Evolutionary conservation across 192 early-diverging fungal species (phyloP), one percentile per base, ranked within the genome.

Genomic region (Coemansia sp.): DNA sequence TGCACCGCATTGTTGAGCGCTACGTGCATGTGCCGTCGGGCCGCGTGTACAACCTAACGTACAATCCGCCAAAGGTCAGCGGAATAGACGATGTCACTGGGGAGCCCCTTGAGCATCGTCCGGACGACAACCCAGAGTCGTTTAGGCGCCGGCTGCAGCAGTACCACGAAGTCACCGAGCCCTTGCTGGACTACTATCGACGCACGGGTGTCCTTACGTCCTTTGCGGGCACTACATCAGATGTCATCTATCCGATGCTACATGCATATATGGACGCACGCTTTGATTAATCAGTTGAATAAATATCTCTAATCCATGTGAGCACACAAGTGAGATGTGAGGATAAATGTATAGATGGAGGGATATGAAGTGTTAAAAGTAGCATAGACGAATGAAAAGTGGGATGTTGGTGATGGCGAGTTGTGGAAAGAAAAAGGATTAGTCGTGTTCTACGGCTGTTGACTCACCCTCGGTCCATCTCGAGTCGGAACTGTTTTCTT

Each of bases 81-180:
- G 95, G 95, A 13, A 16, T 84, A 10, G 97, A 99, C 73, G 97
- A 99, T 70, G 78, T 94, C 11, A 99, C 97, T n/a, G 95, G 95
- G 30, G 97, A 99, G 72, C 90, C 88, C 19, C 80, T 99, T 39
- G 86, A 91, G 39, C 92, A 94, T 68, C 87, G 96, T 6, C 84
- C 91, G 4, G 96, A 97, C 76, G 95, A 96, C 64, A 94, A 92
- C 61, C 87, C 90, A 37, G 93, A 96, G 72, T 88, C 88, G 11
- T 92, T 98, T 79, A 88, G 85, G 77, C 80, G 87, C 43, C 89
- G 96, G 10, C 78, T 97, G 33, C 77, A 89, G 50, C 88, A 90
- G 71, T 94, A 97, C 79, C 83, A 94, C 53, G 73, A 83, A 49
- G 74, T 90, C 77, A 95, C 95, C 1, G 75, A 84, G 72, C 97